phyloP scores from a whole-genome alignment of 2,329 filamentous ascomycete genomes.

The Parascedosporium putredinis region DNA sequence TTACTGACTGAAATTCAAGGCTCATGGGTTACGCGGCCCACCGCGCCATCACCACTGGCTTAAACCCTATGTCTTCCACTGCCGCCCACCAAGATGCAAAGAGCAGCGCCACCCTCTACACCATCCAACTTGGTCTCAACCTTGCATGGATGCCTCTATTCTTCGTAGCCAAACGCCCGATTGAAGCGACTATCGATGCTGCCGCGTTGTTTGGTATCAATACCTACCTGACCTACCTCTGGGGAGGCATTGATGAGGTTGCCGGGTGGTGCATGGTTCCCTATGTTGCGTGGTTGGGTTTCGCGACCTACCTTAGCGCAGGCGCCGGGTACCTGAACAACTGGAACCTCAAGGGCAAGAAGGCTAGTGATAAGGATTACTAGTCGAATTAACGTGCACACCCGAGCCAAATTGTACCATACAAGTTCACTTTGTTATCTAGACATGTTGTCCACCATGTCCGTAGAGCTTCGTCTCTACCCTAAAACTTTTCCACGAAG shows the following conservation, averaged over 20 bases:
- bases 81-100: slow-evolving; percentile 48
- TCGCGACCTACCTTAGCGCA: slow-evolving; percentile 75
- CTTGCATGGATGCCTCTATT: slow-evolving; percentile 88
- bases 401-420: no score
- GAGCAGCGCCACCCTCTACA: slow-evolving; percentile 70
- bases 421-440: no score
- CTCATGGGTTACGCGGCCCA: slow-evolving; percentile 86
- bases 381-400: no score
- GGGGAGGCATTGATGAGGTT: slow-evolving; percentile 61
- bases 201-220: slow-evolving; percentile 61
- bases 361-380: slow-evolving; percentile 3
- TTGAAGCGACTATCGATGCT: slow-evolving; percentile 67
- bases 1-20: slow-evolving; percentile 15
- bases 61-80: slow-evolving; percentile 43
- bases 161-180: slow-evolving; percentile 65
- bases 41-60: slow-evolving; percentile 57
- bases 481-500: no score
- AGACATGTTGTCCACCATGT: no score
- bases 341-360: slow-evolving; percentile 45
- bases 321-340: slow-evolving; percentile 58
- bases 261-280: slow-evolving; percentile 68
- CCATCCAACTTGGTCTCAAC: slow-evolving; percentile 76
- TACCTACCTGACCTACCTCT: slow-evolving; percentile 64
- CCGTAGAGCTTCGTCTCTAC: no score
- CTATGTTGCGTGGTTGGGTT: slow-evolving; percentile 78